These are phyloP conservation scores for Choiromyces venosus DNA, from an alignment of 495 filamentous ascomycete species.

Conservation along the genomic window DNA sequence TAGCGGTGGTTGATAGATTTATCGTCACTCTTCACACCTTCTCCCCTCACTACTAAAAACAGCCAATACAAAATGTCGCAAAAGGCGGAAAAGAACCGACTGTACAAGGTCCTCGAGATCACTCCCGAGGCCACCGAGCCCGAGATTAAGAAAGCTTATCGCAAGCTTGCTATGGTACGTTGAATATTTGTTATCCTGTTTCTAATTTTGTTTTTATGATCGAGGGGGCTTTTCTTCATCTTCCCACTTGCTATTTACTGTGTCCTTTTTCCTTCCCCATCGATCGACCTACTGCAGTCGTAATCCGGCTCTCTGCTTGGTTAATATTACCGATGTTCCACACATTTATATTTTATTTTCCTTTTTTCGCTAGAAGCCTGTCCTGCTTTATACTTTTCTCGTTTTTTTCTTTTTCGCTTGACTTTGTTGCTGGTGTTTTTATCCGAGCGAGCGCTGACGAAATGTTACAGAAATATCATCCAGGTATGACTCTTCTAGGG, in stretches of 20 bases:
- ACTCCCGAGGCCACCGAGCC: constrained; percentile 61
- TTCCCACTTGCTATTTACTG: background rate
- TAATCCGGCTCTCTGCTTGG: background rate
- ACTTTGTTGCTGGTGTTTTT: constrained; percentile 7
- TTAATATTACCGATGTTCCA: background rate
- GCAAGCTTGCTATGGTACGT: constrained; percentile 60
- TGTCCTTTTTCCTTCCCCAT: background rate
- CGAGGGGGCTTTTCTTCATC: background rate
- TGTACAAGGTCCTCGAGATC: constrained; percentile 65
- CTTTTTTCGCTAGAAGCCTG: background rate
- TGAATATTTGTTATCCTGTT: constrained; percentile 12
- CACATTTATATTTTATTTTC: background rate
- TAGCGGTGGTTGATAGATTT: constrained; percentile 11
- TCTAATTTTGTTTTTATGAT: background rate
- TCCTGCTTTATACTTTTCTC: background rate
- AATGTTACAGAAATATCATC: constrained; percentile 38
- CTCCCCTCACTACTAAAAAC: constrained; percentile 4
- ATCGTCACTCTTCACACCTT: constrained; percentile 9
- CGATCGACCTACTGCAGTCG: background rate
- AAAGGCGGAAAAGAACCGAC: constrained; percentile 43
- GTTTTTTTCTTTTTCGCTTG: background rate
- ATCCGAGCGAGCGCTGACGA: constrained; percentile 18
- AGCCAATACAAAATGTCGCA: constrained; percentile 34
- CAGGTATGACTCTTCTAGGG: constrained; percentile 17
- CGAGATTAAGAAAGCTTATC: constrained; percentile 79